Percentiles rank a stretch among this genome's conserved stretches.
Conservation (phyloP, 345 rosid species). For the Murraya koenigii region DNA sequence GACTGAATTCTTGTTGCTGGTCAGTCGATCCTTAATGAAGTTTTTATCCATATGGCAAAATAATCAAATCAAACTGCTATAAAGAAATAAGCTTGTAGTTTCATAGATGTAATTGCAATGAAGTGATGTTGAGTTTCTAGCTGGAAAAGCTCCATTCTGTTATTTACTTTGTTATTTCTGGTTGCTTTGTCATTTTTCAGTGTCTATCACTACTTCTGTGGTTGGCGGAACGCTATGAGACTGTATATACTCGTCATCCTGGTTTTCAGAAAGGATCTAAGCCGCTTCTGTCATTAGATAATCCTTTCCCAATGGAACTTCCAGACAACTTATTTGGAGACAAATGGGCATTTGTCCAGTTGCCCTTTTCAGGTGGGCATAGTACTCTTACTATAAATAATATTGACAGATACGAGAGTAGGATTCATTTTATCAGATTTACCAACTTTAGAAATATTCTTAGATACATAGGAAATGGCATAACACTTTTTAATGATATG, state of each 20-base stretch:
- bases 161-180: conserved; percentile 9
- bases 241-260: conserved; percentile 76
- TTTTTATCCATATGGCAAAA: not conserved
- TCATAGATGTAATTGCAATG: not conserved
- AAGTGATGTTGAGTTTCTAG: not conserved
- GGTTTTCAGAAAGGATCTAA: conserved; percentile 92
- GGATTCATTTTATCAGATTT: not conserved
- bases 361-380: conserved; percentile 70
- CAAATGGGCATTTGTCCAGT: conserved; percentile 93
- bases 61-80: not conserved
- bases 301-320: conserved; percentile 91
- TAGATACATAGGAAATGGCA: not conserved
- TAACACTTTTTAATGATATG: not conserved
- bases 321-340: conserved; percentile 90
- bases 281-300: conserved; percentile 78
- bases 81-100: not conserved
- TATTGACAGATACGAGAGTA: not conserved
- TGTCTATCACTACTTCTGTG: conserved; percentile 79
- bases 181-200: conserved; percentile 35
- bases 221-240: conserved; percentile 91
- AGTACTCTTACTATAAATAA: not conserved
- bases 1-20: not conserved
- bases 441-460: not conserved
- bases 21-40: not conserved
- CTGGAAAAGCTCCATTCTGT: not conserved